Evolutionary conservation across 2,329 filamentous ascomycete species (phyloP), one percentile per base, ranked within the genome.

Genomic region (Xylariales sp.): DNA sequence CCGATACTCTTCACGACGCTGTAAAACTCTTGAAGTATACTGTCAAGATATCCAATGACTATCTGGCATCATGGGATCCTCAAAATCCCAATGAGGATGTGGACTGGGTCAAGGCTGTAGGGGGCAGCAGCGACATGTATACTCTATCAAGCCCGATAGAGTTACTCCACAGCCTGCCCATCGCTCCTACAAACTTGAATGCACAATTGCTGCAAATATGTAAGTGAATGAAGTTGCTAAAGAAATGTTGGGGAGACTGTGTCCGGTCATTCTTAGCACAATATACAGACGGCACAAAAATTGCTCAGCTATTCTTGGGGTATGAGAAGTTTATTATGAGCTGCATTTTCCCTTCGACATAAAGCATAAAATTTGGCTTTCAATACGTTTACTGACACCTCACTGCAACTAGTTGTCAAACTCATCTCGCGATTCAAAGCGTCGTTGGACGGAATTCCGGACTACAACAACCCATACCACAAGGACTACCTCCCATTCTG

Each of bases 401-500:
- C 19, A 12, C 27, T 24, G 7, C 14, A 20, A 14, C 7, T 21
- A 38, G 34, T 19, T 23, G 24, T 38, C 27, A 38, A 38, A 14
- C 8, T 38, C 4, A 33, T 38, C 13, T 12, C 29, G 13, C 37
- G 37, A 13, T 38, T 38, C 29, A 38, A 38, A 19, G 18, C 29
- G 1, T 38, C 37, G 7, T n/a, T 38, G 13, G 37, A 38, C 12
- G 37, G 37, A 5, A 25, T 27, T 15, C 37, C 37, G 16, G 40
- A 42, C 25, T 19, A 33, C 7, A 15, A 30, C 12, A 29, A 25
- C 15, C 23, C 36, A 20, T 42, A 38, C 19, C 29, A 38, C 36
- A 38, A 42, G n/a, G 16, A 28, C 13, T 42, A 38, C 15, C 27
- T 42, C 35, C 40, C 40, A 3, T 38, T 42, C 19, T 38, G 40